These are phyloP conservation scores for Gossypium aridum DNA, from an alignment of 441 rosid species.

Conservation along the genomic window DNA sequence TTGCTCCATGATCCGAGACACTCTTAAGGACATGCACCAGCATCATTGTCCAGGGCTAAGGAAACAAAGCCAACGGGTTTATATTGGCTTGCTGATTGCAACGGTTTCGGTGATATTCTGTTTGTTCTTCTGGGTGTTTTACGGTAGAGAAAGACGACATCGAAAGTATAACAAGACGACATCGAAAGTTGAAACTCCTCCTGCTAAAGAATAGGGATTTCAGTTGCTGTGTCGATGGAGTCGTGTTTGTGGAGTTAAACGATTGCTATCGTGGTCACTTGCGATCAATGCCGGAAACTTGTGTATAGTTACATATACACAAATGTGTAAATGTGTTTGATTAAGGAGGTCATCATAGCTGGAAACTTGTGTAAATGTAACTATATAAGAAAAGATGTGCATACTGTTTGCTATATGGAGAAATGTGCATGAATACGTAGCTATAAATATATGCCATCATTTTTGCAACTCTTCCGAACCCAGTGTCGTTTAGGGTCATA, in stretches of 20 bases:
- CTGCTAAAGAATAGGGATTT: neutral
- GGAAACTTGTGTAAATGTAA: too few species aligned
- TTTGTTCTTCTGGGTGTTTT: conserved; percentile 11
- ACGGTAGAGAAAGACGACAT: conserved; percentile 8
- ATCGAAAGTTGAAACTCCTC: neutral
- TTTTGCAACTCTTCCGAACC: too few species aligned
- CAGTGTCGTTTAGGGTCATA: too few species aligned
- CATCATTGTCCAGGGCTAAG: conserved; percentile 9
- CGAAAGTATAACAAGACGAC: neutral
- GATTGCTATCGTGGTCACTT: neutral
- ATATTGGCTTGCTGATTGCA: conserved; percentile 1
- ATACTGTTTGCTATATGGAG: too few species aligned
- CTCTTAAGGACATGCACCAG: neutral
- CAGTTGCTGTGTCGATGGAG: neutral
- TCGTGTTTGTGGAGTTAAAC: neutral
- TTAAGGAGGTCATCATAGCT: too few species aligned
- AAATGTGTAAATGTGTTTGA: too few species aligned
- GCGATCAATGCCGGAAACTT: too few species aligned
- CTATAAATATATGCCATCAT: too few species aligned
- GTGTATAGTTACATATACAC: too few species aligned
- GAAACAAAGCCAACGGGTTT: conserved; percentile 9
- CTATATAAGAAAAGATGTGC: too few species aligned
- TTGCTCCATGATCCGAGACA: neutral
- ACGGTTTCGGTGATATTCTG: conserved; percentile 6
- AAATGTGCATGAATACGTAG: too few species aligned